Evolutionary conservation across 352 stramenopile genomes (phyloP), one percentile per base, ranked within the genome.

Genomic region (Globisporangium perplexum): DNA sequence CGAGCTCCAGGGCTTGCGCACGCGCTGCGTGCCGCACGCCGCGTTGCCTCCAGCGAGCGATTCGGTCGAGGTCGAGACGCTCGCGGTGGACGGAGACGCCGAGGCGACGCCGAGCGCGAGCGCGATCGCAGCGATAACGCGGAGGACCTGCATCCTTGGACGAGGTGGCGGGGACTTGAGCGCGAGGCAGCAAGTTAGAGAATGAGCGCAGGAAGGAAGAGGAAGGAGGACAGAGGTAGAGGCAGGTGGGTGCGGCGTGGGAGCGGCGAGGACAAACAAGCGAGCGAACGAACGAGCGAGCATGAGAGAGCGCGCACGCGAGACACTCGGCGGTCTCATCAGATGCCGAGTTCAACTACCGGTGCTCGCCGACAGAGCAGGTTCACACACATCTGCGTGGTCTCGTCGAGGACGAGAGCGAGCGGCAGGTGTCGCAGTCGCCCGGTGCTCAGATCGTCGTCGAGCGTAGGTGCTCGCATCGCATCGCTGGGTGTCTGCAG

Each of bases 1-100:
- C 5, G 62, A 57, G 0, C 62, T 62, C 78, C 78, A 89, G 1
- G 72, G 67, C 30, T 84, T 80, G 24, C 78, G 75, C 14, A 89
- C 70, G 24, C 78, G 78, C 11, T 50, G 17, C 1, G 43, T 44
- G 23, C 64, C 54, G 26, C 77, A 88, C 20, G 69, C 58, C 3
- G 62, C 46, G 50, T 86, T 86, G 50, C 74, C 74, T 10, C 74
- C 77, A 0, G 70, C 63, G 5, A 88, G 66, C 23, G 65, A 69
- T 30, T 2, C 26, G 26, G 26, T 30, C 26, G 26, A 30, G 30
- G 57, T 57, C 8, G 59, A 57, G 10, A 58, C 66, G 30, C 62
- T 42, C 7, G 4, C 22, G n/a, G 41, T 46, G 41, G 23, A 23
- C 7, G 22, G n/a, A 18, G 30, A 17, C 12, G 47, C 47, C 39